Percentiles rank a stretch among this genome's conserved stretches.
Evolutionary conservation across 169 alveolate genomes (phyloP).

Genomic region (Cryptosporidium sp.): DNA sequence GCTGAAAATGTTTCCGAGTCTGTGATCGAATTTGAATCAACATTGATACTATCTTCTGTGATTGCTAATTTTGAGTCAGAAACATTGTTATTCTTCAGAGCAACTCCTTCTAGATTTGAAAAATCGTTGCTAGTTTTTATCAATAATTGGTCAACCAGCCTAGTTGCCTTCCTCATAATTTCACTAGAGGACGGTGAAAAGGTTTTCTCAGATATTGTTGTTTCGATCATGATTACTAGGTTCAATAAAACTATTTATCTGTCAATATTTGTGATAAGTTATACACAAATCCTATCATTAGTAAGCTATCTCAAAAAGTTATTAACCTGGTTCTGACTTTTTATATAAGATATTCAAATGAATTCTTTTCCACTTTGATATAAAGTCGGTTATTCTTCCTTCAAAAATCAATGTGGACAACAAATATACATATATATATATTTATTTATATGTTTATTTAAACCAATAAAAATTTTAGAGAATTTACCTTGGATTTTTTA

Average conservation of each 20-base stretch:
- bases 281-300: constrained; percentile 12
- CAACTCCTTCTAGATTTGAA: constrained; percentile 13
- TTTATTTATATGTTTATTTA: neutral
- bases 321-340: neutral
- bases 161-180: constrained; percentile 65
- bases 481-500: neutral
- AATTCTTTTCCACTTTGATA: neutral
- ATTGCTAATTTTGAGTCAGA: neutral
- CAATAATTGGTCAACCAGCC: constrained; percentile 52
- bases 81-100: neutral
- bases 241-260: neutral
- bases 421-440: neutral
- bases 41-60: constrained; percentile 7
- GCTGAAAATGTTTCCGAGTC: constrained; percentile 65
- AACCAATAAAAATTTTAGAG: neutral
- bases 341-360: neutral
- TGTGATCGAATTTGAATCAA: constrained; percentile 26
- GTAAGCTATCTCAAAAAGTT: constrained; percentile 4
- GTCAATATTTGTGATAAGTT: constrained; percentile 5
- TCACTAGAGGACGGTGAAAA: constrained; percentile 71
- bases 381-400: neutral
- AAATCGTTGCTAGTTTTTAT: constrained; percentile 16
- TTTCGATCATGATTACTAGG: neutral
- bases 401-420: neutral
- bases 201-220: constrained; percentile 2